Evolutionary conservation across 768 basidiomycete genomes (phyloP), one percentile per base, ranked within the genome.

Genomic region (Leccinum subtestaceum): DNA sequence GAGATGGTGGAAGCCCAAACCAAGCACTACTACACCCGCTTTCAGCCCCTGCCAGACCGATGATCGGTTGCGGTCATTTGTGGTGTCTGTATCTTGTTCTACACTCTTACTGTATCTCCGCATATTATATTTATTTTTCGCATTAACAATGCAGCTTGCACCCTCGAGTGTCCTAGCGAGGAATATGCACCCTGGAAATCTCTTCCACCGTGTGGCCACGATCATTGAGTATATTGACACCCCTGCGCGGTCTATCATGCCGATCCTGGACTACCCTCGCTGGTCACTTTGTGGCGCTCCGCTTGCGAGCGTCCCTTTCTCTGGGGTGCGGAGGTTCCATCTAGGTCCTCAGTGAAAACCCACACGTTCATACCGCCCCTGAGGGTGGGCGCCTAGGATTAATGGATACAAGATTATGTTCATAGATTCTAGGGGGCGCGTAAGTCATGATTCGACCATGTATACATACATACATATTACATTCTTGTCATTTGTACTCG

Each of bases 1-100:
- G 96, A 98, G 67, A 84, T 89, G 63, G 85, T 94, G 0, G 95
- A 98, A 71, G 82, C 87, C 1, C 81, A 84, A 61, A 93, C 93
- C 2, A 96, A 96, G 68, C 83, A 85, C 45, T 89, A 87, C 66
- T 96, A 96, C 72, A 85, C 84, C 10, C 85, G 89, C 2, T 98
- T 96, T 72, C 87, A 89, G 66, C 81, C 89, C 2, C 61, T 80
- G 52, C 43, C 43, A 45, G 82, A 84, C 38, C 75, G 73, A 58
- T 73, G 59, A 70, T 27, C 1, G 23, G 40, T 27, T 46, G 36
- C 38, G 17, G 38, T 9, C 4, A 43, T 19, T 51, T 53, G 47
- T 54, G 21, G 7, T 29, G 27, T 53, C n/a, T 10, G 3, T 6
- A 21, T 27, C 10, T 55, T 53, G 34, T 8, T 57, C 27, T 45